These are phyloP conservation scores for Citrus reticulata DNA, from an alignment of 345 rosid species.

Conservation along the genomic window DNA sequence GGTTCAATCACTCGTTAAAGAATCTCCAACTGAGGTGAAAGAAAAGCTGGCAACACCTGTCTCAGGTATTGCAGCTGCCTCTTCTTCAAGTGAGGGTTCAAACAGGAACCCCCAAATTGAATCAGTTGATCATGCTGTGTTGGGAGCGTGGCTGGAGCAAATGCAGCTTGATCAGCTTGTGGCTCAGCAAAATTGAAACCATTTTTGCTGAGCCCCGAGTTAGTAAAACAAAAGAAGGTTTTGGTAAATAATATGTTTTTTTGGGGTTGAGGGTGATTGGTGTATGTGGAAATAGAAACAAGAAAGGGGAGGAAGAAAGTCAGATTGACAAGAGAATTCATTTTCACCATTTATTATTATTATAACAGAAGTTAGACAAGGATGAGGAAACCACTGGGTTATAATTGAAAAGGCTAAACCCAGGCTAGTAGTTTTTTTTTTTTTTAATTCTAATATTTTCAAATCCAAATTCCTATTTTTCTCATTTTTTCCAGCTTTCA, in stretches of 20 bases:
- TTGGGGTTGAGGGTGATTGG: conserved; percentile 22
- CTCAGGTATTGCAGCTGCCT: conserved; percentile 25
- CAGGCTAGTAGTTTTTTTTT: conserved; percentile 22
- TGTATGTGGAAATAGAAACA: conserved; percentile 21
- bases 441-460: conserved; percentile 22
- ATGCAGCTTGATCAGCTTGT: conserved; percentile 90
- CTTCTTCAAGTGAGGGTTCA: conserved; percentile 36
- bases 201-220: conserved; percentile 28
- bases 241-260: conserved; percentile 46
- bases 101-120: conserved; percentile 34
- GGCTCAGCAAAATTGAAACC: conserved; percentile 75
- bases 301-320: conserved; percentile 17
- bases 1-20: conserved; percentile 85
- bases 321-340: conserved; percentile 28
- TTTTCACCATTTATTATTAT: conserved; percentile 40
- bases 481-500: conserved; percentile 18
- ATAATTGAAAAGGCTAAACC: conserved; percentile 23
- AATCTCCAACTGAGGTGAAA: conserved; percentile 56
- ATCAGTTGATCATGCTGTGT: conserved; percentile 54
- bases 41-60: conserved; percentile 40
- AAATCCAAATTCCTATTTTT: conserved; percentile 26
- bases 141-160: conserved; percentile 84
- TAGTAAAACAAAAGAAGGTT: conserved; percentile 29
- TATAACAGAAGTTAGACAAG: conserved; percentile 37
- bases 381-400: conserved; percentile 34